Percentiles rank a stretch among this genome's conserved stretches.
These are phyloP conservation scores for Coniochaeta sp. DNA, from an alignment of 2,329 filamentous ascomycete genomes.

Conservation along the genomic window DNA sequence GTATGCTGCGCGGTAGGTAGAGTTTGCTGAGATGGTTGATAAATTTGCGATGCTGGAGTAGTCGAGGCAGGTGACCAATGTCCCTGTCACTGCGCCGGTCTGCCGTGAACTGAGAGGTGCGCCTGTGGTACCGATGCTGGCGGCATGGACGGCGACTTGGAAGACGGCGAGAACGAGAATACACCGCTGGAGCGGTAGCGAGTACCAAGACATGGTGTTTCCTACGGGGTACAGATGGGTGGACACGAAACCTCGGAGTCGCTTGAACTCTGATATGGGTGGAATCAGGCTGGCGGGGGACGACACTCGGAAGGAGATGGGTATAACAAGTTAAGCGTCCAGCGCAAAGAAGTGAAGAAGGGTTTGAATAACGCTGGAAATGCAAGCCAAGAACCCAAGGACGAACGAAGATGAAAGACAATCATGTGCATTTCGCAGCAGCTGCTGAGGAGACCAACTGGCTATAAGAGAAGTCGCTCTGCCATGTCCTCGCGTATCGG, in stretches of 20 bases:
- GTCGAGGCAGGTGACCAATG: constrained; percentile 24
- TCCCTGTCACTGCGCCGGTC: not conserved
- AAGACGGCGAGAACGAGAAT: not conserved
- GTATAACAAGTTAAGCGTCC: too few species aligned
- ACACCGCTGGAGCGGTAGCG: not conserved
- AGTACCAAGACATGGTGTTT: not conserved
- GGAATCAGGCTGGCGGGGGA: too few species aligned
- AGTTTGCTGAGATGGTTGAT: constrained; percentile 36
- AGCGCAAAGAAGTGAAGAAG: not conserved
- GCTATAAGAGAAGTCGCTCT: not conserved
- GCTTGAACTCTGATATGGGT: too few species aligned
- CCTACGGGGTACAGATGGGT: too few species aligned
- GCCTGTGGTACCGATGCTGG: not conserved
- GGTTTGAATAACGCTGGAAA: not conserved
- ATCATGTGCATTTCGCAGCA: not conserved
- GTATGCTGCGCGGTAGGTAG: constrained; percentile 37
- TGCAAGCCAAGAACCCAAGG: not conserved
- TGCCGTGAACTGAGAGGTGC: not conserved
- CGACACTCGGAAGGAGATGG: too few species aligned
- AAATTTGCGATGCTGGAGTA: constrained; percentile 39
- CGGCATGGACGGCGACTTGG: not conserved
- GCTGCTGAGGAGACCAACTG: not conserved
- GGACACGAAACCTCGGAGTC: too few species aligned
- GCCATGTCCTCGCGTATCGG: too few species aligned
- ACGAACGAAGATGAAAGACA: not conserved